Evolutionary conservation across 441 rosid species (phyloP).

Genomic region (Dalechampia spathulata): DNA sequence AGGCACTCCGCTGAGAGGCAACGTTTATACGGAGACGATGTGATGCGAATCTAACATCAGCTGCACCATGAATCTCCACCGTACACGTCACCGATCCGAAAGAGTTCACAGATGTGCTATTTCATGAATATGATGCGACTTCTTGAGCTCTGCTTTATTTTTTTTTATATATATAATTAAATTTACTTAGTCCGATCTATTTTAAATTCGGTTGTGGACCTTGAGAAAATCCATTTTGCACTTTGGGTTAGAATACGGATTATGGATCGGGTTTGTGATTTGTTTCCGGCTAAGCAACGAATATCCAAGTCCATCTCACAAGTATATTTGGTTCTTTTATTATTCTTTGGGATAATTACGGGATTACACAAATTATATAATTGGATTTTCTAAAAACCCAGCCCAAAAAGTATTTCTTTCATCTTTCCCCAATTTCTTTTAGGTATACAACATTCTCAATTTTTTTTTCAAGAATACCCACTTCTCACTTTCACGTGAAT

Average conservation of each 20-base stretch:
- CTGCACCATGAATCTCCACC: conserved; percentile 47
- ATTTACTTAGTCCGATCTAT: too few species aligned
- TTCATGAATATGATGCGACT: not conserved
- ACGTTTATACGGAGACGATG: conserved; percentile 9
- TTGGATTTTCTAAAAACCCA: too few species aligned
- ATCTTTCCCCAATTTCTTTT: too few species aligned
- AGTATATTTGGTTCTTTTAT: too few species aligned
- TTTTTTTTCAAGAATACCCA: too few species aligned
- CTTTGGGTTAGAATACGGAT: too few species aligned
- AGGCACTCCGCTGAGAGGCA: too few species aligned
- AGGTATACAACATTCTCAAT: too few species aligned
- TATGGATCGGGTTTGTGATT: not conserved
- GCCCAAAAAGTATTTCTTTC: too few species aligned
- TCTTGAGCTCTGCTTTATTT: not conserved
- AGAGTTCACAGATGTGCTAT: not conserved
- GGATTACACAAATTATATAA: too few species aligned
- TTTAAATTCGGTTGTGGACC: not conserved
- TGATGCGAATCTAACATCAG: conserved; percentile 26
- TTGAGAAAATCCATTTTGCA: not conserved
- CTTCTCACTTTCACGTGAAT: too few species aligned
- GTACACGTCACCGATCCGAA: conserved; percentile 76
- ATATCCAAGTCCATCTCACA: not conserved
- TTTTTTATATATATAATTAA: not conserved
- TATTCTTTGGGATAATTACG: too few species aligned
- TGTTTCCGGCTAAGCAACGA: not conserved